Percentiles rank a stretch among this genome's conserved stretches.
phyloP scores from a whole-genome alignment of 2,329 filamentous ascomycete genomes.

The Thielaviopsis populi region DNA sequence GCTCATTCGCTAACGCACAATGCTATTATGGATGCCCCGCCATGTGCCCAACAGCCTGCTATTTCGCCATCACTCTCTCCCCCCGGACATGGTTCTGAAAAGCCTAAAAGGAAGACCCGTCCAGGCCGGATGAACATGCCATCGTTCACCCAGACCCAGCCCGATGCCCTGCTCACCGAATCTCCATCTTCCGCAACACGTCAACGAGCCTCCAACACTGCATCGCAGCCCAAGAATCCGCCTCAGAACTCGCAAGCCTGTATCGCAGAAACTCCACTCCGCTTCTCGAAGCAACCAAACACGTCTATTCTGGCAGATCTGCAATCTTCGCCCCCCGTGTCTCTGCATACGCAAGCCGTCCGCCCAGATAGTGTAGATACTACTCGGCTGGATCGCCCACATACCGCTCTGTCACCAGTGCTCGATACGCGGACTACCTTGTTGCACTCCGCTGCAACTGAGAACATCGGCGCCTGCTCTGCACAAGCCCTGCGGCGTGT shows the following conservation, averaged over 20 bases:
- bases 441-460: background rate
- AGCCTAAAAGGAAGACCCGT: background rate
- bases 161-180: background rate
- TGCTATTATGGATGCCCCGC: background rate
- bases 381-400: background rate
- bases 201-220: background rate
- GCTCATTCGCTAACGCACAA: background rate
- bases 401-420: background rate
- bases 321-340: background rate
- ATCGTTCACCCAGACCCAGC: conserved; percentile 6
- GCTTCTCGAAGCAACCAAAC: background rate
- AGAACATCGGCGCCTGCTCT: background rate
- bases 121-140: conserved; percentile 13
- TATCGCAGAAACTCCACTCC: background rate
- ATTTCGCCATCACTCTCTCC: background rate
- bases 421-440: background rate
- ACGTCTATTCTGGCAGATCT: background rate
- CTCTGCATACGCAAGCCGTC: background rate
- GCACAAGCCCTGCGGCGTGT: background rate
- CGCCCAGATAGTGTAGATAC: background rate
- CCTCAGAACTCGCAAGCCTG: background rate
- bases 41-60: background rate
- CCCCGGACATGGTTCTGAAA: background rate
- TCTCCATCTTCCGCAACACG: background rate
- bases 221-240: background rate